These are phyloP conservation scores for Xylaria acuta DNA, from an alignment of 495 filamentous ascomycete species.

Conservation along the genomic window DNA sequence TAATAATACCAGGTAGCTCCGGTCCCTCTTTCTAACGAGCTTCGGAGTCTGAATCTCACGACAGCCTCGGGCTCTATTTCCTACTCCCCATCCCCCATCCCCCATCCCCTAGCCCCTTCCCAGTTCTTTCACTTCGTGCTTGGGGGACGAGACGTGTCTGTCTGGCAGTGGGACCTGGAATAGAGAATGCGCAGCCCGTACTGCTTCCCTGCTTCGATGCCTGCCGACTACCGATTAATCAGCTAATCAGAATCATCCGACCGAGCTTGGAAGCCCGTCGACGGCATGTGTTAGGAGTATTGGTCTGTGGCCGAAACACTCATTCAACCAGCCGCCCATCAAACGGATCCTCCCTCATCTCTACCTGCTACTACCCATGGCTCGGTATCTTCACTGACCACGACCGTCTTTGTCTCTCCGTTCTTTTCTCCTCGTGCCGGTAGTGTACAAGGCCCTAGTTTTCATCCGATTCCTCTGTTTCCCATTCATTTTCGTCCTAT, in stretches of 20 bases:
- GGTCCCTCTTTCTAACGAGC: constrained; percentile 8
- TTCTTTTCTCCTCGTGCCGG: constrained; percentile 16
- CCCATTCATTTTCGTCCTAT: neutral
- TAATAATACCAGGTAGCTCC: neutral
- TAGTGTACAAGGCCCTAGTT: constrained; percentile 1
- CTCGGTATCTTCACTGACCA: constrained; percentile 21
- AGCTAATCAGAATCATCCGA: constrained; percentile 8
- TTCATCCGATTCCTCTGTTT: constrained; percentile 15
- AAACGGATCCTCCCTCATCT: constrained; percentile 11
- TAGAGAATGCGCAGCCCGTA: constrained; percentile 21
- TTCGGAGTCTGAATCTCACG: constrained; percentile 10
- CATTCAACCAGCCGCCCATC: constrained; percentile 19
- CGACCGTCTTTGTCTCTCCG: constrained; percentile 24
- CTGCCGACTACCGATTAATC: constrained; percentile 19
- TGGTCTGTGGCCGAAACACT: constrained; percentile 24
- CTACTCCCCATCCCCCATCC: neutral
- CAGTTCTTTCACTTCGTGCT: constrained; percentile 5
- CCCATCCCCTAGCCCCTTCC: neutral
- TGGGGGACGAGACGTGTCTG: constrained; percentile 19
- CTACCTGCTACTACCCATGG: constrained; percentile 4
- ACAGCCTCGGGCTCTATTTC: constrained; percentile 9
- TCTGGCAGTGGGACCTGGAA: constrained; percentile 20
- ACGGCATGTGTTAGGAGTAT: constrained; percentile 6
- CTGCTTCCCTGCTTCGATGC: constrained; percentile 19
- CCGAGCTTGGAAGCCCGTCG: constrained; percentile 15